phyloP scores from a whole-genome alignment of 495 filamentous ascomycete genomes.

The Penicillium argentinense region DNA sequence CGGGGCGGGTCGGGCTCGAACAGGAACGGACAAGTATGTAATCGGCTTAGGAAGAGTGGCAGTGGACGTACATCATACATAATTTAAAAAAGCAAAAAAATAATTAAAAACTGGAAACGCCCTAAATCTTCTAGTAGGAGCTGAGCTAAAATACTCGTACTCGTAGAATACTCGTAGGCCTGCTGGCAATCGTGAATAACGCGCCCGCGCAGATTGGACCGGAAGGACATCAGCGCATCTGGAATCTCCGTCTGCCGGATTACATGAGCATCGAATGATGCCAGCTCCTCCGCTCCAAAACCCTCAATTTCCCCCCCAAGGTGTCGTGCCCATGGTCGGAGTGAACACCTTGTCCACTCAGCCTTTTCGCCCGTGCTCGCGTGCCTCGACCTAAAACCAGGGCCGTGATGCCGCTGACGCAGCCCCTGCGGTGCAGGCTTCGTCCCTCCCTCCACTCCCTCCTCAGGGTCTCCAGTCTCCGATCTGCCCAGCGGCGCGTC shows the following conservation, averaged over 20 bases:
- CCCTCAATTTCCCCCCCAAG: conserved; percentile 3
- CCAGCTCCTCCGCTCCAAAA: neutral
- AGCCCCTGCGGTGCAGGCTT: conserved; percentile 48
- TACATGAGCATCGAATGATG: conserved; percentile 23
- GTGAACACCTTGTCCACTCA: conserved; percentile 26
- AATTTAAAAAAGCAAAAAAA: no score
- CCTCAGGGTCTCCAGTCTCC: conserved; percentile 11
- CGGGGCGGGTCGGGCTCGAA: no score
- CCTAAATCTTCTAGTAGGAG: no score
- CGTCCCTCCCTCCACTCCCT: conserved; percentile 36
- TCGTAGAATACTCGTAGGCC: no score
- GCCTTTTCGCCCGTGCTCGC: conserved; percentile 17
- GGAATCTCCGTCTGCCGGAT: conserved; percentile 25
- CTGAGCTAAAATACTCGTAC: no score
- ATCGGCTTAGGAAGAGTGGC: no score
- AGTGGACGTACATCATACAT: no score
- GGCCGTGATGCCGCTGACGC: conserved; percentile 45
- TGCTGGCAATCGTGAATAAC: no score
- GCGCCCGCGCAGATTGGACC: neutral
- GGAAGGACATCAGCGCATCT: conserved; percentile 23
- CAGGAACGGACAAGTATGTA: no score
- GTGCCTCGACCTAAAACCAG: conserved; percentile 22
- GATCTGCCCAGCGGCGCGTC: conserved; percentile 29
- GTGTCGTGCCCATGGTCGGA: conserved; percentile 4
- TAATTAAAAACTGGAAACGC: no score